Base-by-base conservation (phyloP, 176 grass and related monocot genomes). In the Carex kokanica region DNA sequence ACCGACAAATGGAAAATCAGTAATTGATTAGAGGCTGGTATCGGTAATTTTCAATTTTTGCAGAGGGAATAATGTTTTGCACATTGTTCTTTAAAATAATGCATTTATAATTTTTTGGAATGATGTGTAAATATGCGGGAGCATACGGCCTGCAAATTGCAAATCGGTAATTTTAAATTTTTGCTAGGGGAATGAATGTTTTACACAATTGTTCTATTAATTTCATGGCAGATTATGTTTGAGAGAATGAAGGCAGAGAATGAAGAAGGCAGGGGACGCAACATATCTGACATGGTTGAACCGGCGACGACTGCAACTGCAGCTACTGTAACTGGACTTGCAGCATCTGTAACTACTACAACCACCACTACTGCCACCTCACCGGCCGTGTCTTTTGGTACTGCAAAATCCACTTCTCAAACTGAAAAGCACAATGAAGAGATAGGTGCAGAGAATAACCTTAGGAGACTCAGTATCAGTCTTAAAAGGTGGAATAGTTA, bases 241-340 rank as follows among this genome's bases (percentile, higher is more conserved):
- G 86, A 94, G 65, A 93, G 90, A 81, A 93, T 94, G 85, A 98
- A 95, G 25, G 41, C 91, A 49, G 90, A 93, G 82, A 98, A 98
- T 86, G 95, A 94, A 84, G 95, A 95, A 91, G 89, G 95, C 18
- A 88, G 92, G 84, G 95, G 95, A 0, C 82, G 74, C 12, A 90
- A 94, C 87, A 84, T 93, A 79, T 63, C 82, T 0, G 92, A 95
- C 67, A 81, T 88, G 79, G 80, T 91, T 13, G 81, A 82, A 21
- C 81, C 68, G 7, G 62, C 55, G 16, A 71, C 82, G n/a, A n/a
- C n/a, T n/a, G n/a, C n/a, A n/a, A 81, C 78, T 27, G 34, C 66
- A 8, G 31, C 82, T 5, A 12, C 74, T 21, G 45, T 54, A 54
- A 75, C 47, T 54, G 72, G 74, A 23, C 61, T 80, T 40, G 14